phyloP scores from a whole-genome alignment of 805 yeast genomes.

The Hanseniaspora opuntiae region DNA sequence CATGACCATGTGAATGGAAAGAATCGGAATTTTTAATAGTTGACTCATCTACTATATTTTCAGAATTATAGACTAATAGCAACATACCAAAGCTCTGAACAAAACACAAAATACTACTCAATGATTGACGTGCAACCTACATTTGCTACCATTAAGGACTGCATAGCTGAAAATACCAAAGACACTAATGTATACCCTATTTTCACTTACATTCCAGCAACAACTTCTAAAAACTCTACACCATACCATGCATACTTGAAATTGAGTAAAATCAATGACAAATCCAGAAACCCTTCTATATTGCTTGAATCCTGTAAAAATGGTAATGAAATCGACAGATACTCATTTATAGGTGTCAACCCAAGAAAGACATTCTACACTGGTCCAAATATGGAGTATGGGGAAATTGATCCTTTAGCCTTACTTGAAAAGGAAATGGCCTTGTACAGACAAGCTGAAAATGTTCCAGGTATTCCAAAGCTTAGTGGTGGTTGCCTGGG shows the following conservation, averaged over 20 bases:
- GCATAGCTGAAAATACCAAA: constrained; percentile 28
- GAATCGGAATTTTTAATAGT: too few relatives aligned
- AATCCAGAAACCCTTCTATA: constrained; percentile 53
- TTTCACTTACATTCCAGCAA: constrained; percentile 57
- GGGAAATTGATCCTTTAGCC: constrained; percentile 65
- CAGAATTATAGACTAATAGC: too few relatives aligned
- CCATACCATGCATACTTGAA: constrained; percentile 85
- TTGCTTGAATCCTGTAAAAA: constrained; percentile 78
- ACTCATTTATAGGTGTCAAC: constrained; percentile 75
- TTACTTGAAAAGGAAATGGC: constrained; percentile 63
- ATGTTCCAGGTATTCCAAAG: constrained; percentile 65
- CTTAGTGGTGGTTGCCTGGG: constrained; percentile 95
- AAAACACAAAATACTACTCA: not conserved
- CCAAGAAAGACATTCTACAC: constrained; percentile 77
- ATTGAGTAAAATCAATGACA: constrained; percentile 48
- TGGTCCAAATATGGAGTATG: constrained; percentile 35
- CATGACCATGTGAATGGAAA: too few relatives aligned
- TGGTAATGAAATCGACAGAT: constrained; percentile 80
- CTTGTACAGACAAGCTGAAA: constrained; percentile 49
- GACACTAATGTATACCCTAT: constrained; percentile 69
- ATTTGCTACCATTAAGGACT: constrained; percentile 31
- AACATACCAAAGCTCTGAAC: not conserved
- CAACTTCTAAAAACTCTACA: constrained; percentile 42
- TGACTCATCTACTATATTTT: too few relatives aligned
- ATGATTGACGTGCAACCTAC: constrained; percentile 36